phyloP scores from a whole-genome alignment of 345 rosid species.

The Raphanus raphanistrum region DNA sequence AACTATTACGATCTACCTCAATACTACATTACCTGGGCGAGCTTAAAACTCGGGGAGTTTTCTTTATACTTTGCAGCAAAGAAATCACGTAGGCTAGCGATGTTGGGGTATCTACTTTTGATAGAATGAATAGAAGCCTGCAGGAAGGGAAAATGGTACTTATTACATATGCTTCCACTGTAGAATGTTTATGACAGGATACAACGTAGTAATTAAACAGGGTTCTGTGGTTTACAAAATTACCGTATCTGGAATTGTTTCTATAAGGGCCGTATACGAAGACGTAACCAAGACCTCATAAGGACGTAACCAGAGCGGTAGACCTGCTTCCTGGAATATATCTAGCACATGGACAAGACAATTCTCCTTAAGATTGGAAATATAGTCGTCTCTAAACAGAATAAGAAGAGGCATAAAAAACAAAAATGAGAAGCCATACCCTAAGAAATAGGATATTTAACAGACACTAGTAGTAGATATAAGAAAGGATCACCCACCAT shows the following conservation, averaged over 20 bases:
- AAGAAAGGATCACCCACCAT: constrained; percentile 54
- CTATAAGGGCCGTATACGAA: constrained; percentile 95
- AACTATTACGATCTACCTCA: constrained; percentile 12
- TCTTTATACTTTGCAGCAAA: constrained; percentile 86
- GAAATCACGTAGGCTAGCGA: constrained; percentile 82
- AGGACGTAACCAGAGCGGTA: constrained; percentile 98
- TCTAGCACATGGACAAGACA: constrained; percentile 48
- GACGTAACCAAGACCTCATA: constrained; percentile 96
- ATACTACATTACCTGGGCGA: constrained; percentile 75
- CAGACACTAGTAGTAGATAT: constrained; percentile 2
- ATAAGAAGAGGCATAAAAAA: neutral
- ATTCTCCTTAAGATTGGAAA: neutral
- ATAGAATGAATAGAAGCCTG: constrained; percentile 98
- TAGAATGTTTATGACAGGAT: neutral
- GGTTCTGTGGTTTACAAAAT: neutral
- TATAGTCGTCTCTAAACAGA: neutral
- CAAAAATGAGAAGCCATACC: neutral
- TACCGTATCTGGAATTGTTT: constrained; percentile 98
- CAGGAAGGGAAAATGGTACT: constrained; percentile 14
- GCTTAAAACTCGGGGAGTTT: constrained; percentile 82
- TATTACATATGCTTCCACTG: neutral
- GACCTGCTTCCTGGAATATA: constrained; percentile 99
- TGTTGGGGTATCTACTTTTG: constrained; percentile 88
- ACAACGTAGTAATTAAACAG: neutral
- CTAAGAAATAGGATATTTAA: constrained; percentile 4